Base-by-base conservation (phyloP, 192 early-diverging fungal genomes). In the Phycomyces blakesleeanus region DNA sequence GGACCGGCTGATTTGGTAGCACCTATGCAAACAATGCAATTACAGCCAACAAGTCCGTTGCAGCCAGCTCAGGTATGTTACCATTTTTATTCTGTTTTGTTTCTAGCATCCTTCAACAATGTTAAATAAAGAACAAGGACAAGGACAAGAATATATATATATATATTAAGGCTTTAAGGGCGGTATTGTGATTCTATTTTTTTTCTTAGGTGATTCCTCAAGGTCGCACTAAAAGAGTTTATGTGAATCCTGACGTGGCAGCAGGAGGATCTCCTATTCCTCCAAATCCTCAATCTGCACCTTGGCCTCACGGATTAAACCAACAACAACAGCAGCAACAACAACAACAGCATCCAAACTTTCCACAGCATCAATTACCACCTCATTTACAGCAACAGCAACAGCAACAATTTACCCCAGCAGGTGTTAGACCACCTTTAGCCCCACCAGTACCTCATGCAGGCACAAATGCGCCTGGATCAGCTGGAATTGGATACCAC, bases 291-390 rank as follows among this genome's bases (percentile, higher is more conserved):
- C 18, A 21, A 24, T 26, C 14, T 20, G 70, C 73, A 5, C 76
- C 78, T 38, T 64, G 69, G 38, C 73, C 75, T 26, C 62, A 76
- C 66, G 66, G 59, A 8, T 15, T 29, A 51, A 2, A 55, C 24
- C 29, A 4, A 9, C 57, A 59, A 15, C 59, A 49, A 27, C 47
- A 26, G 3, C 58, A 60, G 5, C 24, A 49, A 15, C 59, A 60
- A 51, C 56, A 39, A 34, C 22, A 21, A 52, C 57, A 50, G 20
- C 25, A 41, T 24, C 41, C 22, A 16, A 40, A 59, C 5, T 51
- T 15, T 0, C 51, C 39, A 5, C 51, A 53, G 7, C 61, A 63
- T 21, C 27, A 50, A 4, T 44, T 34, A 16, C 66, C 57, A n/a
- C 58, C 64, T 20, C 58, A 16, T 26, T 49, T 14, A 34, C 61